Conservation (phyloP, 345 rosid genomes). For the thale cress (Arabidopsis thaliana) region DNA sequence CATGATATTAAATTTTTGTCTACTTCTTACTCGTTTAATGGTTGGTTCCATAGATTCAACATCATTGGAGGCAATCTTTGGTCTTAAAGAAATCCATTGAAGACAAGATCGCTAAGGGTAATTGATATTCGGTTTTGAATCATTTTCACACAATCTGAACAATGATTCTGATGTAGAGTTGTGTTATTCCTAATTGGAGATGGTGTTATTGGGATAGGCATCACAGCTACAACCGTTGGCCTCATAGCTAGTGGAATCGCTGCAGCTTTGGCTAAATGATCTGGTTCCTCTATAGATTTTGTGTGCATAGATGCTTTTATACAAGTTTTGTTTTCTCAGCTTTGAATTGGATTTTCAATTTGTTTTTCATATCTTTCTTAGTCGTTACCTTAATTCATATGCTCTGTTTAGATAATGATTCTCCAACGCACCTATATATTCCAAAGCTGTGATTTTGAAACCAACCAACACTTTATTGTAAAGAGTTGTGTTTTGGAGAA, state of each 20-base stretch:
- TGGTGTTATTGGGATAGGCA: constrained; percentile 89
- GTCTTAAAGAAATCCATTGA: constrained; percentile 69
- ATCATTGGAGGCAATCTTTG: constrained; percentile 87
- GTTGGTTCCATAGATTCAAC: constrained; percentile 59
- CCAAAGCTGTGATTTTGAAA: constrained; percentile 3
- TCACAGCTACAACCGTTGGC: constrained; percentile 84
- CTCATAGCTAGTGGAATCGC: constrained; percentile 83
- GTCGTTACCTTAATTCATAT: constrained; percentile 15
- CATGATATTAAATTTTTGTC: background rate
- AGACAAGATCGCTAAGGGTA: constrained; percentile 73
- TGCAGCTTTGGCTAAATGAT: constrained; percentile 71
- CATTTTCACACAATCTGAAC: background rate
- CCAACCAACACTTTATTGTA: background rate
- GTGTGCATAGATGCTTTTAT: constrained; percentile 22
- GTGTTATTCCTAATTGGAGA: constrained; percentile 53
- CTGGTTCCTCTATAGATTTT: background rate
- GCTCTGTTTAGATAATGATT: constrained; percentile 6
- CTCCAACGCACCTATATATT: background rate
- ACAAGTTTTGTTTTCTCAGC: constrained; percentile 6
- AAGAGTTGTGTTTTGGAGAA: background rate
- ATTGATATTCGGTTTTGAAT: background rate
- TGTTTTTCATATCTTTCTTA: background rate
- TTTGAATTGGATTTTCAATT: background rate
- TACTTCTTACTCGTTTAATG: background rate
- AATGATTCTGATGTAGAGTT: constrained; percentile 8